phyloP scores from a whole-genome alignment of 371 early-diverging fungal genomes.

The Batrachochytrium dendrobatidis region DNA sequence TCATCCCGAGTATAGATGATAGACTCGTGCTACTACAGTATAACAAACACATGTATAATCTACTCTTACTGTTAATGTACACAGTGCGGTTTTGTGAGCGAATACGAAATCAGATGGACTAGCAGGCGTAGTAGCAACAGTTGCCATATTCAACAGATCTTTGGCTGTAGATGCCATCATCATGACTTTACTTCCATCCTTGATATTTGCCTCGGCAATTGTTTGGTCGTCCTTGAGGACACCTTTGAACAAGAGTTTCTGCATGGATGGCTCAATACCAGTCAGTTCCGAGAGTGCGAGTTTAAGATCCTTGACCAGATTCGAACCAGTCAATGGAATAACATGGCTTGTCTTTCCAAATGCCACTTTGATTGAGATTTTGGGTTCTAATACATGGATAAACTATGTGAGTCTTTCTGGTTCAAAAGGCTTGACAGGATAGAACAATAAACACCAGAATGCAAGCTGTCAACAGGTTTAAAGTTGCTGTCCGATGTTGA shows the following conservation, averaged over 20 bases:
- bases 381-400: too few relatives aligned
- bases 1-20: too few relatives aligned
- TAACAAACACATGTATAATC: too few relatives aligned
- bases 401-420: too few relatives aligned
- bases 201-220: constrained; percentile 10
- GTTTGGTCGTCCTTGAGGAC: constrained; percentile 20
- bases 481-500: too few relatives aligned
- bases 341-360: constrained; percentile 16
- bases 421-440: too few relatives aligned
- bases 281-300: constrained; percentile 9
- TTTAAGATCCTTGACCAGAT: constrained; percentile 12
- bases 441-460: too few relatives aligned
- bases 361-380: constrained; percentile 11
- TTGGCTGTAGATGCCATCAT: constrained; percentile 15
- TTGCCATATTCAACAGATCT: neutral
- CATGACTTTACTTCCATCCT: constrained; percentile 14
- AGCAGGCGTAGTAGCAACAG: neutral
- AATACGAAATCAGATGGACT: neutral
- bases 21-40: too few relatives aligned
- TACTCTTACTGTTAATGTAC: too few relatives aligned
- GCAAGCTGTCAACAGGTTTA: too few relatives aligned
- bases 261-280: constrained; percentile 16
- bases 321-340: neutral
- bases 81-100: neutral
- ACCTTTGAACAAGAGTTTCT: constrained; percentile 25